Evolutionary conservation across 2,329 filamentous ascomycete genomes (phyloP).

Genomic region (Colletotrichum destructivum): DNA sequence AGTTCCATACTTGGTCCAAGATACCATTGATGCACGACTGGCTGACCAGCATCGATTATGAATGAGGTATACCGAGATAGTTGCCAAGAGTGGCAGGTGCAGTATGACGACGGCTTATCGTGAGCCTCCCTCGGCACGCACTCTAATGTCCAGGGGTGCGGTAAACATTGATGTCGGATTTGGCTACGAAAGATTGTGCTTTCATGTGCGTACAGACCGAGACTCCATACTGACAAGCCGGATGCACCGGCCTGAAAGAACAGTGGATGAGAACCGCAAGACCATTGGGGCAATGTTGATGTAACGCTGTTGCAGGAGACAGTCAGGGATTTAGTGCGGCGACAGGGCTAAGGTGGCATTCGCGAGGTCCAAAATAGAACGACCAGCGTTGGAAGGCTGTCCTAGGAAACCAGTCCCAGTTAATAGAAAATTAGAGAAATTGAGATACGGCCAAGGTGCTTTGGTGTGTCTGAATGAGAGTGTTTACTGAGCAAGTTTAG

Average conservation of each 20-base stretch:
- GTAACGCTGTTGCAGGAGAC: conserved; percentile 9
- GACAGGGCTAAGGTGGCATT: conserved; percentile 22
- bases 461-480: no score
- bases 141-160: neutral
- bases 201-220: conserved; percentile 18
- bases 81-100: neutral
- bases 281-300: conserved; percentile 1
- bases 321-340: neutral
- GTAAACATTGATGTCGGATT: conserved; percentile 23
- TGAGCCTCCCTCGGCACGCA: conserved; percentile 5
- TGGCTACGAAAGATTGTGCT: neutral
- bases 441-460: no score
- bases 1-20: neutral
- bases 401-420: neutral
- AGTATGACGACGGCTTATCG: neutral
- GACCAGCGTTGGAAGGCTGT: neutral
- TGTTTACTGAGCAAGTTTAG: neutral
- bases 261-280: conserved; percentile 19
- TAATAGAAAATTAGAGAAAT: no score
- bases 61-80: neutral
- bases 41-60: neutral
- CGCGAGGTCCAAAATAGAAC: conserved; percentile 35
- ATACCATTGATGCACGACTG: neutral
- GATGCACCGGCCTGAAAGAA: neutral
- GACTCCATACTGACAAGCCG: neutral